phyloP scores from a whole-genome alignment of 2,329 filamentous ascomycete genomes.

The Myriosclerotinia scirpicola region DNA sequence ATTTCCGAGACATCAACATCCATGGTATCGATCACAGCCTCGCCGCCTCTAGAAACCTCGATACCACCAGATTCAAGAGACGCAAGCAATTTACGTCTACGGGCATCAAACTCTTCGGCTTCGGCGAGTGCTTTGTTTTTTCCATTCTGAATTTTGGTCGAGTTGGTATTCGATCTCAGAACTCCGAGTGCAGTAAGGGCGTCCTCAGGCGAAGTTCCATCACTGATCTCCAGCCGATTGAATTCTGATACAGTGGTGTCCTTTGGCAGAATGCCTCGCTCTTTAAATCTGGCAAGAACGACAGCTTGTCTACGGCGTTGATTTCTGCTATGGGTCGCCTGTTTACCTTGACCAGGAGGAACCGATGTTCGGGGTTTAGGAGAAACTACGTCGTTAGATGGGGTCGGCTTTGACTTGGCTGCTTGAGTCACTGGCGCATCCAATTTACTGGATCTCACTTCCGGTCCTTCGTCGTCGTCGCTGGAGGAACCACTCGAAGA shows the following conservation, averaged over 20 bases:
- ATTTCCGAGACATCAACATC: background rate
- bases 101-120: conserved; percentile 49
- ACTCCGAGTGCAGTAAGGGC: conserved; percentile 31
- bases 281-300: conserved; percentile 53
- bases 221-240: conserved; percentile 40
- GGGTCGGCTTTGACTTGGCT: background rate
- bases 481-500: conserved; percentile 39
- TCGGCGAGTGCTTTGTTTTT: conserved; percentile 25
- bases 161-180: conserved; percentile 27
- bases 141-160: conserved; percentile 11
- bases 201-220: conserved; percentile 32
- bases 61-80: conserved; percentile 54
- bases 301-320: conserved; percentile 51
- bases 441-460: conserved; percentile 44
- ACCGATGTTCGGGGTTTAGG: conserved; percentile 16
- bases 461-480: conserved; percentile 45
- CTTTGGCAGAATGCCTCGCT: conserved; percentile 51
- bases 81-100: conserved; percentile 51
- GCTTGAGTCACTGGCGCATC: background rate
- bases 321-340: conserved; percentile 56
- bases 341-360: conserved; percentile 51
- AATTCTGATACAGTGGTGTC: conserved; percentile 54
- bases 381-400: conserved; percentile 8
- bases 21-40: background rate
- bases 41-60: conserved; percentile 43